Base-by-base conservation (phyloP, 176 grass and related monocot species). In the Cenchrus americanus region DNA sequence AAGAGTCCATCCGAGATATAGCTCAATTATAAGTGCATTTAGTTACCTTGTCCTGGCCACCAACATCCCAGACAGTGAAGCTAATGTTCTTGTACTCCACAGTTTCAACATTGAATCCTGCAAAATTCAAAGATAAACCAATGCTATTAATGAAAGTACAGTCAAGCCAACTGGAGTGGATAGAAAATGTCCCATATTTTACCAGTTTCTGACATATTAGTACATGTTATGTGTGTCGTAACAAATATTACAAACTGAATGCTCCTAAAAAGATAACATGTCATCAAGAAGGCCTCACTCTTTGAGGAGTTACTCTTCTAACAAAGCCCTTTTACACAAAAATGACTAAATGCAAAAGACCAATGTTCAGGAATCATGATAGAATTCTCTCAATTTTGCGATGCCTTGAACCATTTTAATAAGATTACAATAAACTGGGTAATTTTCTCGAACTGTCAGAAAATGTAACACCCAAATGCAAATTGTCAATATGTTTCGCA, bases 81-180 rank as follows among this genome's bases (percentile, higher is more conserved):
- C 93, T 95, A 82, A 95, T 95, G 55, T 95, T 95, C 88, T 95
- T 95, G 93, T 95, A 95, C 71, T 95, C 93, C 0, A 95, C 93
- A 62, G 93, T 95, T 92, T 95, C 93, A 10, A 95, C 93, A 1
- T 95, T 95, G 66, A 95, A 95, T 64, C 93, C 93, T 95, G 81
- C 21, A 84, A 23, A 82, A 13, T 47, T 49, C 14, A 14, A 66
- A 27, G 65, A 66, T 17, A 73, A 59, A 6, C 1, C 3, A 43
- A 44, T 77, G 70, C 37, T 62, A 64, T 30, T 10, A 24, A 17
- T 53, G 6, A 26, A 74, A 77, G 8, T 78, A 18, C 13, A 6
- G 14, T 62, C 14, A 48, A 32, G 18, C 13, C 23, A 73, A 5
- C 50, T 13, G 26, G 5, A 58, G 22, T 14, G 2, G 0, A 19